Percentiles rank a stretch among this genome's conserved stretches.
These are phyloP conservation scores for Lipomyces oligophaga DNA, from an alignment of 805 yeast species.

Conservation along the genomic window DNA sequence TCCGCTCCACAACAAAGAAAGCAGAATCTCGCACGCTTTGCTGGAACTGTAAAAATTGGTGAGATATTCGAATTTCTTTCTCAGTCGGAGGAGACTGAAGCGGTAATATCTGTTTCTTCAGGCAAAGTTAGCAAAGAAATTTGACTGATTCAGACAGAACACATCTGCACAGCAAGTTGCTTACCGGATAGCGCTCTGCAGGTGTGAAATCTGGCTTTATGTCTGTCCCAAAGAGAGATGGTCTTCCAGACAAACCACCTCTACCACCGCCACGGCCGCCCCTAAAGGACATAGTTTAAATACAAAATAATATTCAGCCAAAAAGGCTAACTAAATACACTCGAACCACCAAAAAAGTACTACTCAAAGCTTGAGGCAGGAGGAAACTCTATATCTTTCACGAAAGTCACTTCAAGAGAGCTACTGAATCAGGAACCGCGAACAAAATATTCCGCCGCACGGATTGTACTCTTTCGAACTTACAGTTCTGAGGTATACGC, in stretches of 20 bases:
- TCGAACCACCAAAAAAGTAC: too few species aligned
- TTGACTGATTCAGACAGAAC: neutral
- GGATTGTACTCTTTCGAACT: too few species aligned
- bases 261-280: slow-evolving; percentile 27
- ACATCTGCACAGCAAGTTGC: neutral
- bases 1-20: slow-evolving; percentile 22
- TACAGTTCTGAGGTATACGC: too few species aligned
- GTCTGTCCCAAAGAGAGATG: slow-evolving; percentile 17
- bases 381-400: too few species aligned
- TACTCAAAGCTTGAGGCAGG: too few species aligned
- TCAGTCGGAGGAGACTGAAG: slow-evolving; percentile 25
- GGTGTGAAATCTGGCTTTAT: slow-evolving; percentile 26
- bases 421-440: too few species aligned
- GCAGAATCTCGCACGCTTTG: slow-evolving; percentile 29
- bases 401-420: too few species aligned
- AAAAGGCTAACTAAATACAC: too few species aligned
- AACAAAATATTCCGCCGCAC: too few species aligned
- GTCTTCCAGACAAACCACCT: slow-evolving; percentile 11
- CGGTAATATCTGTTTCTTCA: slow-evolving; percentile 18
- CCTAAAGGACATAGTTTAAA: slow-evolving; percentile 19
- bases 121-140: neutral
- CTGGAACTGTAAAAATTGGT: slow-evolving; percentile 25
- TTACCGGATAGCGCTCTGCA: slow-evolving; percentile 24
- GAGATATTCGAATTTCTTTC: slow-evolving; percentile 18
- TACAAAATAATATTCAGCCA: too few species aligned